phyloP scores from a whole-genome alignment of 2,329 filamentous ascomycete genomes.

The Cladobotryum protrusum region DNA sequence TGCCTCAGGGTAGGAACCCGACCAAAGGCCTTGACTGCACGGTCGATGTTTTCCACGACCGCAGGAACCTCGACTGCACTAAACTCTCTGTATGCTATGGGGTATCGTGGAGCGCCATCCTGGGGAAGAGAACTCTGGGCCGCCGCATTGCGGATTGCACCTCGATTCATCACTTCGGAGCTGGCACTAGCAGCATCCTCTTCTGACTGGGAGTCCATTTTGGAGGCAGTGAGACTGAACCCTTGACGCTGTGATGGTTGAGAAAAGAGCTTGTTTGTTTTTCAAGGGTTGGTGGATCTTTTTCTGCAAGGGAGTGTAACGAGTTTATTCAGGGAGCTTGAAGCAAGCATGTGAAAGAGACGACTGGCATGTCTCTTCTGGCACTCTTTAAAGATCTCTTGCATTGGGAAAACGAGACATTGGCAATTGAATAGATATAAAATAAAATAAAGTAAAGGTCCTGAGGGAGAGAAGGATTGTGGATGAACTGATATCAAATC shows the following conservation, averaged over 20 bases:
- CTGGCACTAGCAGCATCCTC: conserved; percentile 1
- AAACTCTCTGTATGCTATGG: conserved; percentile 28
- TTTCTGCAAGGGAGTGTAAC: no score
- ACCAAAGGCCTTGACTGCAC: conserved; percentile 37
- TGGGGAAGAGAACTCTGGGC: conserved; percentile 7
- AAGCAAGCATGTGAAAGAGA: background rate
- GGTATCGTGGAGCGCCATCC: conserved; percentile 28
- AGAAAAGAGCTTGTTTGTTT: conserved; percentile 3
- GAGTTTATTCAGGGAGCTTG: background rate
- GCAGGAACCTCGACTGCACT: conserved; percentile 39
- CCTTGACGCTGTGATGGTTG: background rate
- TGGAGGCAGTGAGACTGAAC: background rate
- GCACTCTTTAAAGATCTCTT: no score
- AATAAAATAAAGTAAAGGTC: no score
- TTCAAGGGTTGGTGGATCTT: no score
- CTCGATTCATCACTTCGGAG: conserved; percentile 2
- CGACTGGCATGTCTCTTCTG: background rate
- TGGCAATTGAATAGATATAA: no score
- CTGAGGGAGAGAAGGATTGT: no score
- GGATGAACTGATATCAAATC: no score
- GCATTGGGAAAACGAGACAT: no score
- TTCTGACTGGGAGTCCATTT: background rate
- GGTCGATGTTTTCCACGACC: conserved; percentile 37
- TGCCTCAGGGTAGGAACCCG: conserved; percentile 32
- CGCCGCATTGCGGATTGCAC: background rate